Conservation (phyloP, 306 rosid genomes). For the Hippophae tibetana region DNA sequence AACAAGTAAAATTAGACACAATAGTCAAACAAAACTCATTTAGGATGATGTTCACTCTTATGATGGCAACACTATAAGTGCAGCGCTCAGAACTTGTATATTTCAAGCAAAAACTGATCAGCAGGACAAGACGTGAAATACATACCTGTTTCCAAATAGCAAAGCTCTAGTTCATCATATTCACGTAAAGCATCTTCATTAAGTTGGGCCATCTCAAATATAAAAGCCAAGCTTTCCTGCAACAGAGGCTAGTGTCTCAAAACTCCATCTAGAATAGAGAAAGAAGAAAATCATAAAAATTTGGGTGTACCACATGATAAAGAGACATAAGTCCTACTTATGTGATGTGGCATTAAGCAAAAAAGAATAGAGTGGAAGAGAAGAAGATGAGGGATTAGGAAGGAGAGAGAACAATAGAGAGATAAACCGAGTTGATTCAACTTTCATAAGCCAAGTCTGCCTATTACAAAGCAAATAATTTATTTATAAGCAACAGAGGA, state of each 20-base stretch:
- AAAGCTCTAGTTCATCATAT: constrained; percentile 89
- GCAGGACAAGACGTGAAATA: constrained; percentile 18
- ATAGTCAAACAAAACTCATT: neutral
- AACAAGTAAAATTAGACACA: neutral
- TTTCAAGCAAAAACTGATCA: constrained; percentile 21
- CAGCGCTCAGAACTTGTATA: constrained; percentile 6
- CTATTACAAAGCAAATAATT: no score
- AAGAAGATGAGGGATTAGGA: neutral
- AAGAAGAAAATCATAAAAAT: constrained; percentile 20
- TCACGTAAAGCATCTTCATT: constrained; percentile 94
- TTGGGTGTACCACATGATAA: constrained; percentile 15
- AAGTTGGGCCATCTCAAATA: constrained; percentile 96
- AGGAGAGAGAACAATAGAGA: no score
- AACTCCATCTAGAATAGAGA: constrained; percentile 9
- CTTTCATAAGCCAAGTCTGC: no score
- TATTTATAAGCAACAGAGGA: no score
- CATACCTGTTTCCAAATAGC: constrained; percentile 93
- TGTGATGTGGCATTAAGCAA: constrained; percentile 8
- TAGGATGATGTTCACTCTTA: neutral
- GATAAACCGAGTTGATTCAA: no score
- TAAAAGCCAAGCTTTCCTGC: constrained; percentile 96
- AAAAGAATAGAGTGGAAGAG: neutral
- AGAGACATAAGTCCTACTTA: constrained; percentile 5
- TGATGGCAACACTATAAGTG: neutral
- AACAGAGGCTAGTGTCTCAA: no score